These are phyloP conservation scores for Xerocomus potaroensis DNA, from an alignment of 768 basidiomycete genomes.

Conservation along the genomic window DNA sequence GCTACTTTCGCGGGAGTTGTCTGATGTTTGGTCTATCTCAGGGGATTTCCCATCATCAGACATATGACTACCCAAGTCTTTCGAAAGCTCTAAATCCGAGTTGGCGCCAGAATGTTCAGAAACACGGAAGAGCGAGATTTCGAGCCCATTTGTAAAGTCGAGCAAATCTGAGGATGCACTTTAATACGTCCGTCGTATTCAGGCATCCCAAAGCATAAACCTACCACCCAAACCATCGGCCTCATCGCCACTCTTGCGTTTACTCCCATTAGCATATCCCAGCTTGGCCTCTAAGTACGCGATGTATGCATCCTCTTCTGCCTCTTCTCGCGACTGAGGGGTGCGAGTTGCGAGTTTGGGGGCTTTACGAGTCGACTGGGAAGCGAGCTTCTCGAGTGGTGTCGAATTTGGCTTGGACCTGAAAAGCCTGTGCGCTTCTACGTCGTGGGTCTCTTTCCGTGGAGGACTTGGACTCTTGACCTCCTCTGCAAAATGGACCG, in stretches of 20 bases:
- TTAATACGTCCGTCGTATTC: neutral
- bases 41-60: neutral
- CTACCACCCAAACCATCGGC: conserved; percentile 85
- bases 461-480: neutral
- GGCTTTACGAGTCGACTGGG: conserved; percentile 11
- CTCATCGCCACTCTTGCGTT: conserved; percentile 44
- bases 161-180: conserved; percentile 43
- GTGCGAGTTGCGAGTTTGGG: neutral
- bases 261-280: conserved; percentile 44
- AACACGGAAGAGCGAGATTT: conserved; percentile 2
- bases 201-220: conserved; percentile 12
- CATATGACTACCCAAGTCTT: neutral
- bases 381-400: conserved; percentile 34
- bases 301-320: conserved; percentile 83
- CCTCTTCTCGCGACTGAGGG: conserved; percentile 40
- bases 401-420: conserved; percentile 17
- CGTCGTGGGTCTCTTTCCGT: neutral
- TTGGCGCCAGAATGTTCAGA: neutral
- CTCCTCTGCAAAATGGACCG: conserved; percentile 17
- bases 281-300: conserved; percentile 77
- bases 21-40: conserved; percentile 6
- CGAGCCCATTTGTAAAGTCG: conserved; percentile 40
- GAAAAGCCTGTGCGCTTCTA: neutral
- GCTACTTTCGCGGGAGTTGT: neutral
- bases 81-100: neutral